These are phyloP conservation scores for Sicyos baderoa DNA, from an alignment of 306 rosid species.

Conservation along the genomic window DNA sequence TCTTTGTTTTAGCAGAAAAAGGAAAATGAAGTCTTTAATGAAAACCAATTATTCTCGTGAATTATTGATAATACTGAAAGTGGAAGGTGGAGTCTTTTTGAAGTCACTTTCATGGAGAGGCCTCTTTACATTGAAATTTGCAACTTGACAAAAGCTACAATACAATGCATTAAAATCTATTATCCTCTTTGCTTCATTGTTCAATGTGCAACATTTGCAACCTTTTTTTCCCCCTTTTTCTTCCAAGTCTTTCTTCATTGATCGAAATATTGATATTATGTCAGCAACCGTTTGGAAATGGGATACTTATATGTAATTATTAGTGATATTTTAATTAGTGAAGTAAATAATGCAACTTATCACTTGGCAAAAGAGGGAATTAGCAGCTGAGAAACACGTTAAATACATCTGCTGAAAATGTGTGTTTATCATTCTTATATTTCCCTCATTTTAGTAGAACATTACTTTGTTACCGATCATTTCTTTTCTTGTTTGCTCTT, in stretches of 20 bases:
- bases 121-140: neutral
- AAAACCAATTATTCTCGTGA: constrained; percentile 11
- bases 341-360: no score
- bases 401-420: no score
- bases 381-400: no score
- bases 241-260: neutral
- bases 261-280: no score
- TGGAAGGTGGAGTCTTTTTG: neutral
- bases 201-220: neutral
- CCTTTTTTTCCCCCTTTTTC: neutral
- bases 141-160: constrained; percentile 6
- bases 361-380: no score
- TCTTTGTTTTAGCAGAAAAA: neutral
- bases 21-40: neutral
- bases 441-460: no score
- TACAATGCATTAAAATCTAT: neutral
- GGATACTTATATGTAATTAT: neutral
- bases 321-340: no score
- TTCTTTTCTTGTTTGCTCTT: no score
- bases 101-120: constrained; percentile 6
- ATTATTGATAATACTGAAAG: neutral
- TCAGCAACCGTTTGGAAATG: neutral
- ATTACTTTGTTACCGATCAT: no score
- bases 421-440: no score
- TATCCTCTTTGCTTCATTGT: neutral